Base-by-base conservation (phyloP, 768 basidiomycete species). In the Amanita jacksonii region DNA sequence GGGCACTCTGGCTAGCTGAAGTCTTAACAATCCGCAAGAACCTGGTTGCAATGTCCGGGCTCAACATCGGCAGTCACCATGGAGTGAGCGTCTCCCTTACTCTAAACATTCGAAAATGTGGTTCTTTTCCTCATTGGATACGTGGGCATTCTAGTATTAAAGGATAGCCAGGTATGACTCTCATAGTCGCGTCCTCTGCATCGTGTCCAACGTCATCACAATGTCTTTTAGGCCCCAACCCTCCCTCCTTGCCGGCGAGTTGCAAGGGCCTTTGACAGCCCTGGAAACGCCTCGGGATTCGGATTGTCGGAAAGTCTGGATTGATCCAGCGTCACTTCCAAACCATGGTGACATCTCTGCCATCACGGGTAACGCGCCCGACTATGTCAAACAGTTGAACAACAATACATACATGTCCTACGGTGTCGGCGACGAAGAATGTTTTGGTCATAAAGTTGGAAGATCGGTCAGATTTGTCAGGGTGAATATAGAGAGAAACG, bases 361-460 rank as follows among this genome's bases (percentile, higher is more conserved):
- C 22, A 77, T 83, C 52, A 57, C 62, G n/a, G 83, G 83, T 4
- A 83, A 81, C 51, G 79, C 73, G 4, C 70, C 80, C 1, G 62
- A 68, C 51, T 72, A 68, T 51, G 70, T 81, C 43, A 85, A 85
- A 52, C 79, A 78, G 48, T 68, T 85, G 45, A 76, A 71, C 45
- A 66, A 75, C 50, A 84, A 84, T 59, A 80, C 78, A 0, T 78
- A 77, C 57, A 73, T 72, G 47, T 67, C 73, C 16, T 86, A 85
- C 49, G 83, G 83, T n/a, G 78, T 83, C 15, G 81, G 81, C 10
- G 68, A 69, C 43, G 68, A 70, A 43, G 73, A 77, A 13, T 73
- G 68, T 41, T 85, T 85, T 38, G 83, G 76, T 3, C 67, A 78
- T 52, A 63, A 64, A 35, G 74, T 81, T 25, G 81, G 82, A 10